Conservation (phyloP, 2,329 filamentous ascomycete species). For the Xylaria sp. region DNA sequence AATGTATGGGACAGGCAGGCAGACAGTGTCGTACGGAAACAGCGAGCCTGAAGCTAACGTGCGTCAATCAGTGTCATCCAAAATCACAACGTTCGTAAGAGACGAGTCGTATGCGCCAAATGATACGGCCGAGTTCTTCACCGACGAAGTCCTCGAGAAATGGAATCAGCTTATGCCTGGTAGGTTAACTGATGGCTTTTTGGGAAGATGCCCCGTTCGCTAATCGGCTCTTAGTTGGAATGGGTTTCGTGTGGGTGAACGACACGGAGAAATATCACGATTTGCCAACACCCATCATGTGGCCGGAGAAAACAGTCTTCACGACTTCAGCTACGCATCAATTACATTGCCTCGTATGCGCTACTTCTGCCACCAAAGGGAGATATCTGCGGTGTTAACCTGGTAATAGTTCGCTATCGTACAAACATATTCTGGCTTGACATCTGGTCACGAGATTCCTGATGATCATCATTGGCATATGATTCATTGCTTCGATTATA, state of each 20-base stretch:
- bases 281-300: slow-evolving; percentile 41
- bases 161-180: slow-evolving; percentile 51
- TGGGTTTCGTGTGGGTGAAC: slow-evolving; percentile 45
- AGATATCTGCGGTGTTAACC: background rate
- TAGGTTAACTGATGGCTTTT: slow-evolving; percentile 28
- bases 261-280: slow-evolving; percentile 41
- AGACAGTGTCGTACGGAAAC: background rate
- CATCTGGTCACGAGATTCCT: slow-evolving; percentile 46
- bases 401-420: slow-evolving; percentile 45
- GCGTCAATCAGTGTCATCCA: slow-evolving; percentile 43
- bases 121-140: slow-evolving; percentile 47
- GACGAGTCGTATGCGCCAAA: slow-evolving; percentile 49
- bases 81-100: slow-evolving; percentile 46
- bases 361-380: too few species aligned
- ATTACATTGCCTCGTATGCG: slow-evolving; percentile 47
- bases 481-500: slow-evolving; percentile 56
- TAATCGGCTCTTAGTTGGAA: slow-evolving; percentile 37
- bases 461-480: slow-evolving; percentile 55
- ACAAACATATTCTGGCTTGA: slow-evolving; percentile 51
- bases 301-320: slow-evolving; percentile 45
- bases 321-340: slow-evolving; percentile 50
- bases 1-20: too few species aligned
- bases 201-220: slow-evolving; percentile 2
- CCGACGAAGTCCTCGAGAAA: slow-evolving; percentile 42
- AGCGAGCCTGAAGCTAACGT: background rate